phyloP scores from a whole-genome alignment of 148 eudicot genomes.

The Vaccinium darrowii region DNA sequence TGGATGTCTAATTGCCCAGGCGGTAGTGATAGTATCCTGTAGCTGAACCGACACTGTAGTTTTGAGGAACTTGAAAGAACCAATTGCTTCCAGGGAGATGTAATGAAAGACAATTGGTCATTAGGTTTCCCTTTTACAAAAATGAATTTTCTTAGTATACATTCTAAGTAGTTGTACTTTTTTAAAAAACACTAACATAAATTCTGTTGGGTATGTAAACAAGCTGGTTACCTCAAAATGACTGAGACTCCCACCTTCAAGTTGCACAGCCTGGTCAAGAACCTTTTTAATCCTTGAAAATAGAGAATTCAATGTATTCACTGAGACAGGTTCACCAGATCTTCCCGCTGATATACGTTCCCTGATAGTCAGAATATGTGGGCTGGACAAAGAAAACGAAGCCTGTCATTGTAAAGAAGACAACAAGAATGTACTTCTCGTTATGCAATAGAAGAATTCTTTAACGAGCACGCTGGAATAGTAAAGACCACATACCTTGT shows the following conservation, averaged over 20 bases:
- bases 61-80: neutral
- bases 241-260: constrained; percentile 67
- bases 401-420: constrained; percentile 14
- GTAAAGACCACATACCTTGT: constrained; percentile 49
- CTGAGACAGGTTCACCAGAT: constrained; percentile 64
- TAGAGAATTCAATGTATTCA: constrained; percentile 38
- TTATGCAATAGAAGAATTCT: neutral
- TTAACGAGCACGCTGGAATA: neutral
- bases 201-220: neutral
- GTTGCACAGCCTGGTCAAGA: constrained; percentile 64
- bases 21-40: neutral
- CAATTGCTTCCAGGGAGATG: neutral
- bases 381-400: constrained; percentile 62
- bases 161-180: neutral
- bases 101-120: neutral
- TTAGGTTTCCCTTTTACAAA: neutral
- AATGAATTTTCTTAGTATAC: neutral
- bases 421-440: neutral
- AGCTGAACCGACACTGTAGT: neutral
- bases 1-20: too few relatives aligned
- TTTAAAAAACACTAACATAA: neutral
- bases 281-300: constrained; percentile 51
- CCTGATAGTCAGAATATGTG: constrained; percentile 80
- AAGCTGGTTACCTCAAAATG: constrained; percentile 78
- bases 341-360: constrained; percentile 79